These are phyloP conservation scores for Ogataea sp. DNA, from an alignment of 805 yeast genomes.

Conservation along the genomic window DNA sequence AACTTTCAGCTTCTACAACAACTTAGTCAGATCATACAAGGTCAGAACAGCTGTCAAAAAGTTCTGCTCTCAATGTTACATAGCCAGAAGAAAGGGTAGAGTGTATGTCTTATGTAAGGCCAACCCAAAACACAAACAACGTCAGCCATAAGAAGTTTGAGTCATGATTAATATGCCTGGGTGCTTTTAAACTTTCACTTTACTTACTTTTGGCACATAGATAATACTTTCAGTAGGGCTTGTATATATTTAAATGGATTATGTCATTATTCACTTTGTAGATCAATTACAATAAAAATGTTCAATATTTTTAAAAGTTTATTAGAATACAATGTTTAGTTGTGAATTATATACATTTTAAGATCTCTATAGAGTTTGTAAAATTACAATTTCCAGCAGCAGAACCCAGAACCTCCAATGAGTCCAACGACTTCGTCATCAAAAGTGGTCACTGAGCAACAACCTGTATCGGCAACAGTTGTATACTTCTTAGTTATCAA, in stretches of 20 bases:
- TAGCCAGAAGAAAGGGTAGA: slow-evolving; percentile 92
- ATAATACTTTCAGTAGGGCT: background rate
- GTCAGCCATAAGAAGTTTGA: slow-evolving; percentile 79
- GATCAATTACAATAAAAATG: no score
- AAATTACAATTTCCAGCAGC: slow-evolving; percentile 14
- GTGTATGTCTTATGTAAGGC: slow-evolving; percentile 90
- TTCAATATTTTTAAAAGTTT: no score
- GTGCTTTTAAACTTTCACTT: no score
- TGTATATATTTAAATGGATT: background rate
- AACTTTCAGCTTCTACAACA: slow-evolving; percentile 7
- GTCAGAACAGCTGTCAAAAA: slow-evolving; percentile 90
- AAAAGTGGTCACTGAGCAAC: slow-evolving; percentile 35
- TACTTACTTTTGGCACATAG: background rate
- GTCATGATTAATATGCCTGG: no score
- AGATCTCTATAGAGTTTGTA: background rate
- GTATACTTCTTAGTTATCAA: slow-evolving; percentile 46
- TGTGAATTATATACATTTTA: background rate
- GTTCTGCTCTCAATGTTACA: slow-evolving; percentile 84
- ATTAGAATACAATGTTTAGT: no score
- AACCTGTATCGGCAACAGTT: slow-evolving; percentile 88
- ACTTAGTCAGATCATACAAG: slow-evolving; percentile 63
- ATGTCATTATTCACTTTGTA: background rate
- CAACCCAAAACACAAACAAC: slow-evolving; percentile 89
- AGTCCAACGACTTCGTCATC: slow-evolving; percentile 29
- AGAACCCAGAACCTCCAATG: slow-evolving; percentile 76